These are phyloP conservation scores for Quercus berberidifolia DNA, from an alignment of 306 rosid genomes.

Conservation along the genomic window DNA sequence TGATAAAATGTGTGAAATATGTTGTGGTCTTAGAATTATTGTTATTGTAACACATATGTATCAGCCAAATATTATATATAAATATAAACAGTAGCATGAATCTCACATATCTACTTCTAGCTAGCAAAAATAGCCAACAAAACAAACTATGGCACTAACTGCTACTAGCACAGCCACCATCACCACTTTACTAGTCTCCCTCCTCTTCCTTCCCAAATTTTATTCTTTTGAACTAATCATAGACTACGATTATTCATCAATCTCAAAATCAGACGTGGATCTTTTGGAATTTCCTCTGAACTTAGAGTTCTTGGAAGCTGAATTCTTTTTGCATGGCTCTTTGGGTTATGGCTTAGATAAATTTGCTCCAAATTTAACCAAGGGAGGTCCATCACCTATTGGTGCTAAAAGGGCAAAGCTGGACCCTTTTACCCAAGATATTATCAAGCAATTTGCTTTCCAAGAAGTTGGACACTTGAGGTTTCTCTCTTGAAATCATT, in stretches of 20 bases:
- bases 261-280: conserved; percentile 32
- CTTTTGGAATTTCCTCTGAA: too few species aligned
- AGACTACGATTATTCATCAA: neutral
- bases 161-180: neutral
- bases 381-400: conserved; percentile 54
- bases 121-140: neutral
- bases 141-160: conserved; percentile 10
- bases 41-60: neutral
- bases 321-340: too few species aligned
- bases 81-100: neutral
- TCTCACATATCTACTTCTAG: neutral
- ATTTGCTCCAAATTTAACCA: conserved; percentile 42
- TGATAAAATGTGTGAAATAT: too few species aligned
- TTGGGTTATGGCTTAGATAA: too few species aligned
- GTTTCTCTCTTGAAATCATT: conserved; percentile 19
- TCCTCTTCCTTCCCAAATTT: neutral
- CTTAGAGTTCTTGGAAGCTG: too few species aligned
- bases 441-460: conserved; percentile 54
- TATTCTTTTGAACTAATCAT: neutral
- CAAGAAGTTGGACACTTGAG: conserved; percentile 77
- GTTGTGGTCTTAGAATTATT: too few species aligned
- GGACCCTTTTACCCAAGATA: conserved; percentile 23
- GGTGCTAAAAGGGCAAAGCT: conserved; percentile 49
- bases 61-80: neutral
- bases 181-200: too few species aligned